Base-by-base conservation (phyloP, 2,329 filamentous ascomycete species). In the Fusarium napiforme region DNA sequence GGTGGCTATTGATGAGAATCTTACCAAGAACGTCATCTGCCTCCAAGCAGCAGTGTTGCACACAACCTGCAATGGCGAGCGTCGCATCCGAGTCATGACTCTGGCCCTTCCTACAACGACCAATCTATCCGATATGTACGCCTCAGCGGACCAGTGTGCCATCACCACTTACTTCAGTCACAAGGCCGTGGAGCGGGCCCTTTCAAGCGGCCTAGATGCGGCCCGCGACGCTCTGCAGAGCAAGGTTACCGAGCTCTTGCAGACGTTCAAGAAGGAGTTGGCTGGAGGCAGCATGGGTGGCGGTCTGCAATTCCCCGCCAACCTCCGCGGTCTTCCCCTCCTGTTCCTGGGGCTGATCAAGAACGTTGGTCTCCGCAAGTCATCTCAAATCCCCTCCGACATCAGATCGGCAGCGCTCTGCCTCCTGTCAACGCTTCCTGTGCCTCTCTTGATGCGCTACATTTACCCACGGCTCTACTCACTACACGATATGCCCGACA, bases 181-280 rank as follows among this genome's bases (percentile, higher is more conserved):
- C 88, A 98, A 98, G 86, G 96, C 96, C 21, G 96, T 98, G 7
- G 96, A 99, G 85, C 89, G 94, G 77, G 92, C 93, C 16, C 86
- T 99, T 43, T 92, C 93, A 77, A 94, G 90, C 77, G 95, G 96
- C 43, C 86, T 99, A 58, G 96, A 99, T 77, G 92, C 94, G 53
- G 96, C 96, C 57, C 89, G 96, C 46, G 96, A 99, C 82, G 93
- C 94, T 52, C 87, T 98, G 47, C 95, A 98, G 82, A 90, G 92
- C 74, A 99, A 99, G 87, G 86, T 97, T 46, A 93, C 95, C 34
- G 96, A 99, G 84, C 89, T 99, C 55, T 86, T 99, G 68, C 93
- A 96, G 81, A 98, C 96, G 0, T 99, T 98, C 86, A 93, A 95
- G 84, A 98, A 98, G 85, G 96, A 99, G 82, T 89, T 99, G 67